These are phyloP conservation scores for Cercospora sp. DNA, from an alignment of 2,329 filamentous ascomycete species.

Conservation along the genomic window DNA sequence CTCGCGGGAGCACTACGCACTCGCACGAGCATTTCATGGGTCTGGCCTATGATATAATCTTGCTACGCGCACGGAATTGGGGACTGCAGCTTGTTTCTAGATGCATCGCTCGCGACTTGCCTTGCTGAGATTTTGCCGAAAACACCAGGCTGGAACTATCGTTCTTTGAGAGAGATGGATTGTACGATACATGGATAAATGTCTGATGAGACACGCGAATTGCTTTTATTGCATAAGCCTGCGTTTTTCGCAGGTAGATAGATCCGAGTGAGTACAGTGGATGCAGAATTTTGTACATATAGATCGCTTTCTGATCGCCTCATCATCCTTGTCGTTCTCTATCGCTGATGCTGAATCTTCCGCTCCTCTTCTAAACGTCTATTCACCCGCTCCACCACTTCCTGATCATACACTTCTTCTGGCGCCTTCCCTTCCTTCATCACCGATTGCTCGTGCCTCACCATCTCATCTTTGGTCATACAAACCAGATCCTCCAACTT, in stretches of 20 bases:
- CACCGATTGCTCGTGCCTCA: slow-evolving; percentile 75
- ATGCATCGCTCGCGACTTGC: not conserved
- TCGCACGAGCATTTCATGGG: not conserved
- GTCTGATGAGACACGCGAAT: not conserved
- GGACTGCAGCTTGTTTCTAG: not conserved
- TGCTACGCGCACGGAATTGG: not conserved
- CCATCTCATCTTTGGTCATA: slow-evolving; percentile 90
- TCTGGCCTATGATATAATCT: not conserved
- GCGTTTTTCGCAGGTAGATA: not conserved
- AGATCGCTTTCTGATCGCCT: not conserved
- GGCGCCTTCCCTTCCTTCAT: slow-evolving; percentile 66
- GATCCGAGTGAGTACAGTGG: not conserved
- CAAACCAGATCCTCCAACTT: slow-evolving; percentile 72
- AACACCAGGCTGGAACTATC: not conserved
- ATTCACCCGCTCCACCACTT: slow-evolving; percentile 67
- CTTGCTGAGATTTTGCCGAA: not conserved
- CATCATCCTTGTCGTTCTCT: not conserved
- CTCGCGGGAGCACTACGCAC: not conserved
- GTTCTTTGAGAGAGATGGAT: not conserved
- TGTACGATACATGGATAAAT: not conserved
- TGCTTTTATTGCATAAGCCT: not conserved
- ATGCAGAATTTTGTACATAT: not conserved
- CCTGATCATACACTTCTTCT: slow-evolving; percentile 72
- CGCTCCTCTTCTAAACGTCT: slow-evolving; percentile 65
- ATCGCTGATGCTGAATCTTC: slow-evolving; percentile 14